Evolutionary conservation across 2,329 filamentous ascomycete species (phyloP).

Genomic region (Talaromyces sp.): DNA sequence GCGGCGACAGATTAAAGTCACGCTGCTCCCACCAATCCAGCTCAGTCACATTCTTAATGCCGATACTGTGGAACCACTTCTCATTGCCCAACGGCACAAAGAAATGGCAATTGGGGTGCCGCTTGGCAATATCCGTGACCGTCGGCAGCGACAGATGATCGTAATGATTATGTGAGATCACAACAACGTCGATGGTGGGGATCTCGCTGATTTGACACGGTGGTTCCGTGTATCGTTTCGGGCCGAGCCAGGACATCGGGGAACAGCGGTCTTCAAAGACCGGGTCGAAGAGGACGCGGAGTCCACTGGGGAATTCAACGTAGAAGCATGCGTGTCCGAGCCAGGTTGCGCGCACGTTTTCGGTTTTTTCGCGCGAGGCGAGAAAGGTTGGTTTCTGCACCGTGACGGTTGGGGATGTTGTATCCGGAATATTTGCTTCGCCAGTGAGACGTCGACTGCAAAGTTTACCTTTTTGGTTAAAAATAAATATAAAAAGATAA

Average conservation of each 20-base stretch:
- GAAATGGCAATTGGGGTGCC: conserved; percentile 75
- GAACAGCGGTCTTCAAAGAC: conserved; percentile 86
- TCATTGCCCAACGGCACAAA: conserved; percentile 81
- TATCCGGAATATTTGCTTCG: conserved; percentile 53
- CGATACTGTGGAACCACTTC: conserved; percentile 69
- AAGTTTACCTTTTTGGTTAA: neutral
- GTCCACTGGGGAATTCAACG: conserved; percentile 78
- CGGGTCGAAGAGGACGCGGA: conserved; percentile 88
- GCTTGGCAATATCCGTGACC: conserved; percentile 62
- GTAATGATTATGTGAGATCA: conserved; percentile 89
- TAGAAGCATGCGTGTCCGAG: conserved; percentile 93
- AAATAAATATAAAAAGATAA: neutral
- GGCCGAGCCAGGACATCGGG: conserved; percentile 64
- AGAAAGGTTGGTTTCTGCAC: conserved; percentile 65
- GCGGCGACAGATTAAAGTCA: conserved; percentile 59
- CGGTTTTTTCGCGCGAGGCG: conserved; percentile 51
- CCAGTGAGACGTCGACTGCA: conserved; percentile 43
- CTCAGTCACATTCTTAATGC: conserved; percentile 74
- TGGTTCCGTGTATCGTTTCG: conserved; percentile 70
- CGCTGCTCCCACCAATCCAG: conserved; percentile 92
- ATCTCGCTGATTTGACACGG: conserved; percentile 76
- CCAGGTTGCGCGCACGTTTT: conserved; percentile 73
- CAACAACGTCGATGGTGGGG: conserved; percentile 52
- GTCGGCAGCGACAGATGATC: conserved; percentile 81
- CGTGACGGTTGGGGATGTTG: conserved; percentile 59